A percentile compares a stretch with the other conserved stretches of the same genome.
Evolutionary conservation across 2,329 filamentous ascomycete species (phyloP).

Genomic region (Colletotrichum magnum): DNA sequence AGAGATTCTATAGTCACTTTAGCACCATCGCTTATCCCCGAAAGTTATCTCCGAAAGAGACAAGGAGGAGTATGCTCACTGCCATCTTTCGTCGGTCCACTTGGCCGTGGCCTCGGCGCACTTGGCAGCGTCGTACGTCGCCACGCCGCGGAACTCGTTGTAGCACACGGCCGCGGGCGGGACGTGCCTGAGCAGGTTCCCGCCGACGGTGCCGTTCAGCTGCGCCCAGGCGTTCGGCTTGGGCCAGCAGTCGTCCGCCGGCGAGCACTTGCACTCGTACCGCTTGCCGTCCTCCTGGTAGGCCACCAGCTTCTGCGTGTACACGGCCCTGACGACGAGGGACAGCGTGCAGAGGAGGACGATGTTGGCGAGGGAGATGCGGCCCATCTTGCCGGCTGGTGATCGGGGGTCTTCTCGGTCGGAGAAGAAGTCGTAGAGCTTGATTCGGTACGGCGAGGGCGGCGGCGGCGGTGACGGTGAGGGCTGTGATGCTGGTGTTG

Average conservation of each 20-base stretch:
- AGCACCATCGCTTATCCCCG: not conserved
- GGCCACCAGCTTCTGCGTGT: slow-evolving; percentile 7
- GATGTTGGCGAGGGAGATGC: slow-evolving; percentile 11
- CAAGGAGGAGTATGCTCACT: slow-evolving; percentile 46
- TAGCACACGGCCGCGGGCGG: slow-evolving; percentile 64
- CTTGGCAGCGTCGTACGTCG: slow-evolving; percentile 53
- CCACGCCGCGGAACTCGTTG: slow-evolving; percentile 43
- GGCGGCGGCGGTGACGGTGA: not conserved
- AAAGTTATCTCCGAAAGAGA: not conserved
- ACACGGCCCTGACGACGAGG: slow-evolving; percentile 1
- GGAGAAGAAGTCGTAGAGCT: not conserved
- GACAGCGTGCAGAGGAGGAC: slow-evolving; percentile 10
- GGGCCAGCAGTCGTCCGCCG: slow-evolving; percentile 67
- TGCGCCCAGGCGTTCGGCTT: slow-evolving; percentile 54
- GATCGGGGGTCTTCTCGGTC: not conserved
- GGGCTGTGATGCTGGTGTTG: not conserved
- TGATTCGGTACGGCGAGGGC: not conserved
- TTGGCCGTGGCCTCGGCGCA: slow-evolving; percentile 51
- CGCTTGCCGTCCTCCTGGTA: slow-evolving; percentile 28
- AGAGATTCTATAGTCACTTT: slow-evolving; percentile 43
- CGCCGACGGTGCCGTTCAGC: slow-evolving; percentile 63
- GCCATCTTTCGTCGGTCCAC: slow-evolving; percentile 54
- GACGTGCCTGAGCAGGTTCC: slow-evolving; percentile 61
- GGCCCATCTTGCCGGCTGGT: slow-evolving; percentile 16
- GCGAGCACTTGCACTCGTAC: slow-evolving; percentile 59